These are phyloP conservation scores for Neopestalotiopsis rosae DNA, from an alignment of 2,329 filamentous ascomycete species.

Conservation along the genomic window DNA sequence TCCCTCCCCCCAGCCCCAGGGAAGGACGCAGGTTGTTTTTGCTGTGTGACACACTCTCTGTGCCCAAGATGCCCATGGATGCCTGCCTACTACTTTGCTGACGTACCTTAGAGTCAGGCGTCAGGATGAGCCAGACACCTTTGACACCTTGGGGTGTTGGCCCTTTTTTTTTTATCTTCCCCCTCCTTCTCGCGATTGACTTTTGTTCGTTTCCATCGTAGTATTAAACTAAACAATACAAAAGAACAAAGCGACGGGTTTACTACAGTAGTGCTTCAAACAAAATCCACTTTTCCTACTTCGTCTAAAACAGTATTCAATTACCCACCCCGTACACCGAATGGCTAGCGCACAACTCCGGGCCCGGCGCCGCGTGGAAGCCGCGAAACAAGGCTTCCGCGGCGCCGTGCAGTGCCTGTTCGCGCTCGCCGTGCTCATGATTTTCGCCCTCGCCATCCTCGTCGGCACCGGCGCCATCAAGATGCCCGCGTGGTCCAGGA, in stretches of 20 bases:
- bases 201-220: not conserved
- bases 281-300: not conserved
- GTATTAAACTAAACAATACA: not conserved
- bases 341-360: not conserved
- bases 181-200: not conserved
- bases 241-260: not conserved
- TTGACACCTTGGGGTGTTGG: too few species aligned
- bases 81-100: too few species aligned
- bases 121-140: too few species aligned
- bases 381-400: not conserved
- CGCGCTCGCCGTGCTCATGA: not conserved
- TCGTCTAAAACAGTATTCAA: not conserved
- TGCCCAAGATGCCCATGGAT: too few species aligned
- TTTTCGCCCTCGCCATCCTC: not conserved
- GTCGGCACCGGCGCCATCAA: constrained; percentile 5
- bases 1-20: not conserved
- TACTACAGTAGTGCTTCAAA: too few species aligned
- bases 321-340: not conserved
- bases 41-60: not conserved
- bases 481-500: constrained; percentile 6
- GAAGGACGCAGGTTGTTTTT: not conserved
- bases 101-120: too few species aligned
- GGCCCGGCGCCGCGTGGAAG: not conserved
- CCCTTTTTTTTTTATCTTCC: not conserved
- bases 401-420: not conserved